Evolutionary conservation across 768 basidiomycete species (phyloP), one percentile per base, ranked within the genome.

Genomic region (Saitozyma sp.): DNA sequence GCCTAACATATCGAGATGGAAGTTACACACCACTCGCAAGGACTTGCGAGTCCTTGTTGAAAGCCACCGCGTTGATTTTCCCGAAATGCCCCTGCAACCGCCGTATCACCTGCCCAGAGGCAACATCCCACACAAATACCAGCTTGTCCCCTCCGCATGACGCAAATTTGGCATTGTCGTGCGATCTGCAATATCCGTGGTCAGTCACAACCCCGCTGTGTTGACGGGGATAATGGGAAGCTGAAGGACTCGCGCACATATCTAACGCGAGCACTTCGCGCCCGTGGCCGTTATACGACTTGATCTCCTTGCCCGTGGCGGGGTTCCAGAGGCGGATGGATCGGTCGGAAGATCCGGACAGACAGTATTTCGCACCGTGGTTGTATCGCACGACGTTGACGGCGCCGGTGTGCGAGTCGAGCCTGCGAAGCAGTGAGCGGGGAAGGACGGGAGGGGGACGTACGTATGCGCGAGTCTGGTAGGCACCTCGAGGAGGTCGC

Each of bases 101-200:
- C 46, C 92, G 84, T 48, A 88, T 87, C 0, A 94, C 92, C 50
- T 86, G 84, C 11, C 91, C 95, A 40, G 89, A 86, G 16, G 88
- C 86, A 9, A 99, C 96, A 75, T 99, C 96, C 95, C 95, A 98
- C 20, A 96, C 80, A 69, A 96, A 96, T 0, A 96, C 87, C 55
- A 88, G 87, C 65, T 91, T 87, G 79, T 99, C 95, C 7, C 95
- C 95, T 40, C 95, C 95, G 20, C 89, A 91, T 3, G 91, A 94
- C 13, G 89, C 93, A 70, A 99, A 93, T 72, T 89, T 89, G 38
- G 89, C 87, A 81, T 99, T 99, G 80, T 99, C 95, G 68, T 92
- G 88, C 49, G 92, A 85, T 46, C 91, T 95, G 16, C 57, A 45
- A 50, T 49, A 48, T 16, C 52, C 11, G 10, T 54, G 1, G 37